Evolutionary conservation across 371 early-diverging fungal species (phyloP).

Genomic region (Rhizopus stolonifer): DNA sequence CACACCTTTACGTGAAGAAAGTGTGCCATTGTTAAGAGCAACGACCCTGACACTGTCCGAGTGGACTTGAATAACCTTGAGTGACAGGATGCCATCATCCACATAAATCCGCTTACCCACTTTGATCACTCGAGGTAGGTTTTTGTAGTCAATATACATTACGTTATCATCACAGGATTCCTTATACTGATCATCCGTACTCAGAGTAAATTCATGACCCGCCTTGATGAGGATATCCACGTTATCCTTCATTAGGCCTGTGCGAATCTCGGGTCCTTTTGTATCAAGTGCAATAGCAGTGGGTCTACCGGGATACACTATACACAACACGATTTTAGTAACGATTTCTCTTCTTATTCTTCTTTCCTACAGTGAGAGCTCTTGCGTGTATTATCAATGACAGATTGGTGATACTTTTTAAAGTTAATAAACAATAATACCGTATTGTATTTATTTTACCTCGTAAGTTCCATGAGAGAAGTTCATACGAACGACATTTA

Average conservation of each 20-base stretch:
- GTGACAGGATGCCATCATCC: conserved; percentile 85
- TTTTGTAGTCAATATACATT: conserved; percentile 87
- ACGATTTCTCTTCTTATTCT: too few species aligned
- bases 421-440: background rate
- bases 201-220: conserved; percentile 85
- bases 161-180: conserved; percentile 69
- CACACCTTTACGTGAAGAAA: conserved; percentile 85
- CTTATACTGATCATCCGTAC: conserved; percentile 70
- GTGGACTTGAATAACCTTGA: conserved; percentile 69
- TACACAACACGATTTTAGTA: background rate
- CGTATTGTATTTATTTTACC: conserved; percentile 32
- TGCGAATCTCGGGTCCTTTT: conserved; percentile 89
- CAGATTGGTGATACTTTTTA: conserved; percentile 81
- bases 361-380: conserved; percentile 50
- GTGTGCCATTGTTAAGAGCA: conserved; percentile 74
- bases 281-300: conserved; percentile 88
- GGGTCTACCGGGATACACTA: conserved; percentile 65
- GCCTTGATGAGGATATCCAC: conserved; percentile 62
- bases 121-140: conserved; percentile 77
- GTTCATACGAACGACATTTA: conserved; percentile 94
- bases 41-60: conserved; percentile 68
- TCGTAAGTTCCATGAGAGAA: conserved; percentile 96
- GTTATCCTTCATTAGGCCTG: conserved; percentile 72
- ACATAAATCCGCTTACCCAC: conserved; percentile 86
- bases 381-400: conserved; percentile 77